phyloP scores from a whole-genome alignment of 768 basidiomycete species.

The Boletus sensibilis region DNA sequence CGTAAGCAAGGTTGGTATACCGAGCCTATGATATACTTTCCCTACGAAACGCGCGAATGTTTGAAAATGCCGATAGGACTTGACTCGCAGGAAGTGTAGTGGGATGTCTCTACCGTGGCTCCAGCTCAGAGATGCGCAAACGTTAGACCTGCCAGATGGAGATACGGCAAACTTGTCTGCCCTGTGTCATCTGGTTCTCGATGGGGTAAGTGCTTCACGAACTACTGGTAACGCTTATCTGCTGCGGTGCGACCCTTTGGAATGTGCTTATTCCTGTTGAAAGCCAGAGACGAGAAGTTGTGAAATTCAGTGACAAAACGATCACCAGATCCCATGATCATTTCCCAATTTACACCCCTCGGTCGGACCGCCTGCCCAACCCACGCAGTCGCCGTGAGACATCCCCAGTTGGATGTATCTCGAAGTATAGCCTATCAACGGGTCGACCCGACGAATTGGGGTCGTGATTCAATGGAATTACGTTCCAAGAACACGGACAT shows the following conservation, averaged over 20 bases:
- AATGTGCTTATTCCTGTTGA: not conserved
- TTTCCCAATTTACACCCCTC: too few species aligned
- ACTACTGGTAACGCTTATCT: not conserved
- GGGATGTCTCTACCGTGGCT: not conserved
- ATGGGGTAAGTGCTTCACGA: not conserved
- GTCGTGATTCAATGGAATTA: too few species aligned
- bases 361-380: conserved; percentile 39
- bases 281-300: not conserved
- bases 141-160: not conserved
- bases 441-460: too few species aligned
- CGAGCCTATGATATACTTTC: not conserved
- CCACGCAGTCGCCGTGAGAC: conserved; percentile 46
- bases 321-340: too few species aligned
- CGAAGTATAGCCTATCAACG: too few species aligned
- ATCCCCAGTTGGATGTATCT: too few species aligned
- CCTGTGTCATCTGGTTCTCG: not conserved
- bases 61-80: not conserved
- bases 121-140: not conserved
- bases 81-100: not conserved
- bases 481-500: too few species aligned
- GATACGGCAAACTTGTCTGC: not conserved
- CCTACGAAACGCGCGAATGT: not conserved
- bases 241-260: not conserved
- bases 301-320: not conserved
- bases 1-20: not conserved